Evolutionary conservation across 108 stramenopile genomes (phyloP).

Genomic region (Pelagomonas calceolata): DNA sequence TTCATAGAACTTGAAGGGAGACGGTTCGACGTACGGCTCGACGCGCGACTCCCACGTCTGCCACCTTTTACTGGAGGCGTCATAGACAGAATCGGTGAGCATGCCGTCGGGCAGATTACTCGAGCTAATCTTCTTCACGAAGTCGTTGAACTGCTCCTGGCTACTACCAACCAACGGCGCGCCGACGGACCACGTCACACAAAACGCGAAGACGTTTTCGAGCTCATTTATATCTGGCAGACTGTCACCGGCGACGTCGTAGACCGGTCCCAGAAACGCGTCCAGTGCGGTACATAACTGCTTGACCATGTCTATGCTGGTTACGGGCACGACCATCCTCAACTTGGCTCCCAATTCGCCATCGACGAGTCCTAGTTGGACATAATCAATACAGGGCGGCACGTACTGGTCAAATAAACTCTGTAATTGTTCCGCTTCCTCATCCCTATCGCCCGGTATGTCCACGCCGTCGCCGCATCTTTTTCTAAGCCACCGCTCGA

Average conservation of each 20-base stretch:
- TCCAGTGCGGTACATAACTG: conserved; percentile 51
- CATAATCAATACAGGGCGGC: conserved; percentile 40
- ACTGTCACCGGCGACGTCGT: background rate
- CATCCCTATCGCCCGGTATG: conserved; percentile 4
- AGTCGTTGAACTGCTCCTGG: conserved; percentile 36
- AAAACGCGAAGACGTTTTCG: conserved; percentile 19
- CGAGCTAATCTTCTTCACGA: conserved; percentile 30
- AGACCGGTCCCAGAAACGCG: conserved; percentile 25
- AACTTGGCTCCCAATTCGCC: conserved; percentile 47
- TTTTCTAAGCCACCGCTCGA: conserved; percentile 44
- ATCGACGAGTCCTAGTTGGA: conserved; percentile 44
- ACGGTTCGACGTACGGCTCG: conserved; percentile 44
- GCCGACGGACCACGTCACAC: conserved; percentile 45
- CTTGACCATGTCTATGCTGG: conserved; percentile 49
- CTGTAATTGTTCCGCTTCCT: conserved; percentile 25
- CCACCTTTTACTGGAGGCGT: conserved; percentile 35
- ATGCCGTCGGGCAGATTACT: conserved; percentile 30
- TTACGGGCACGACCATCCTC: conserved; percentile 44
- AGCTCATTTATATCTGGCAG: conserved; percentile 22
- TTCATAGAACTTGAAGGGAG: conserved; percentile 46
- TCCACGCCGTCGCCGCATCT: conserved; percentile 33
- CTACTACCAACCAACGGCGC: conserved; percentile 33
- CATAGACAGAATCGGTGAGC: conserved; percentile 38
- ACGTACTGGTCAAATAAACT: conserved; percentile 49
- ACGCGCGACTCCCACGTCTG: conserved; percentile 39